phyloP scores from a whole-genome alignment of 805 yeast species.

The Metschnikowia cerradonensis region DNA sequence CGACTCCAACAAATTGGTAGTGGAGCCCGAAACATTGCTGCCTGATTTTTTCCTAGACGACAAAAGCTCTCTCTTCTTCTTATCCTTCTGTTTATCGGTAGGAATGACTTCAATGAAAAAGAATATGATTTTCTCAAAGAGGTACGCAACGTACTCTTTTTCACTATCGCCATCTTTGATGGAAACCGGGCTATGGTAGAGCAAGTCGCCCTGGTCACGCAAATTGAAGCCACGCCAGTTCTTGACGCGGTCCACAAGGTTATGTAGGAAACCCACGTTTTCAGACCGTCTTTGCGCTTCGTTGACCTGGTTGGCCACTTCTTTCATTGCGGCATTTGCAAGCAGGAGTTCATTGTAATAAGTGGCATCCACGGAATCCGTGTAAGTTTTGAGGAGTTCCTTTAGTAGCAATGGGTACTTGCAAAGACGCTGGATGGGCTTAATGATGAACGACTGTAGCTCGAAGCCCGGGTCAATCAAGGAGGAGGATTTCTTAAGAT shows the following conservation, averaged over 20 bases:
- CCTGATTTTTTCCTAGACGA: conserved; percentile 48
- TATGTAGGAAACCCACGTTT: conserved; percentile 66
- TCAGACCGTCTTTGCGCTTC: conserved; percentile 93
- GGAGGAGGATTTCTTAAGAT: conserved; percentile 49
- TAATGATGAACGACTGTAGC: conserved; percentile 80
- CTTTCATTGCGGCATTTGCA: conserved; percentile 73
- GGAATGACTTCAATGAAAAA: conserved; percentile 36
- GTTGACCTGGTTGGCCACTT: conserved; percentile 82
- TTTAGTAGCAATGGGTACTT: conserved; percentile 83
- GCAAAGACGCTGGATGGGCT: conserved; percentile 95
- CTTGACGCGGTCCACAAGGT: conserved; percentile 65
- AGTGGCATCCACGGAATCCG: conserved; percentile 20
- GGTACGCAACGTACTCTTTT: conserved; percentile 82
- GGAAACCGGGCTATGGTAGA: conserved; percentile 68
- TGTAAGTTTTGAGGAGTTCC: conserved; percentile 64
- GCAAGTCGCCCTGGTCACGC: conserved; percentile 76
- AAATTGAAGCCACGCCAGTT: conserved; percentile 92
- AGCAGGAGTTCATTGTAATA: conserved; percentile 59
- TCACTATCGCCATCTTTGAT: conserved; percentile 70
- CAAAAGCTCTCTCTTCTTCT: conserved; percentile 38
- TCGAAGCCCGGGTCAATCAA: conserved; percentile 84
- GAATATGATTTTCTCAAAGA: conserved; percentile 67
- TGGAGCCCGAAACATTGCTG: conserved; percentile 38
- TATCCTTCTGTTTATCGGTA: conserved; percentile 27
- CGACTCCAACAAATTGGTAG: conserved; percentile 34